phyloP scores from a whole-genome alignment of 2,329 filamentous ascomycete species.

The Aspergillus japonicus region DNA sequence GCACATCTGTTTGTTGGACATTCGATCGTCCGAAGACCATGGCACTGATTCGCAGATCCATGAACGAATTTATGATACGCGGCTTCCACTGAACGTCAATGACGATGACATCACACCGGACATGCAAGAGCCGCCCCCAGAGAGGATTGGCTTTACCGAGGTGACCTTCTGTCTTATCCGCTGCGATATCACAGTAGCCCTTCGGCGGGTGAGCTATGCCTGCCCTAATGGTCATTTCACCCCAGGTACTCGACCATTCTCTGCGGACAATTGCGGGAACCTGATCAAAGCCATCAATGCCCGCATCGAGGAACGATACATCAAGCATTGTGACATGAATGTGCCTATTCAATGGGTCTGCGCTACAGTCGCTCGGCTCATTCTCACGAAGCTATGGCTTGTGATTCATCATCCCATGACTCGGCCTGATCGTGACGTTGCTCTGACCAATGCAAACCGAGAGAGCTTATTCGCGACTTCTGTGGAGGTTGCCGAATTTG shows the following conservation, averaged over 20 bases:
- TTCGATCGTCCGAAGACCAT: slow-evolving; percentile 51
- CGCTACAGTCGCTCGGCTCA: slow-evolving; percentile 66
- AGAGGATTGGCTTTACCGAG: slow-evolving; percentile 54
- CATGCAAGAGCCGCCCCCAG: slow-evolving; percentile 49
- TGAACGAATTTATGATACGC: slow-evolving; percentile 48
- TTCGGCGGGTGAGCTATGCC: slow-evolving; percentile 41
- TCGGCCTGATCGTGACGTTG: slow-evolving; percentile 54
- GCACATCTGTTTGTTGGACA: slow-evolving; percentile 50
- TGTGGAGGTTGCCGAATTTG: slow-evolving; percentile 72
- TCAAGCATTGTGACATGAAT: slow-evolving; percentile 52
- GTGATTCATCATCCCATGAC: slow-evolving; percentile 73
- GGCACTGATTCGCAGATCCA: slow-evolving; percentile 48
- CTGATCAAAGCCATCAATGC: slow-evolving; percentile 55
- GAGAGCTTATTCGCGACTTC: slow-evolving; percentile 70
- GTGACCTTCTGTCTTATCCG: slow-evolving; percentile 53
- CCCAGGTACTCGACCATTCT: slow-evolving; percentile 14
- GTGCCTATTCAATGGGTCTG: slow-evolving; percentile 65
- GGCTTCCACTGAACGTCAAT: slow-evolving; percentile 53
- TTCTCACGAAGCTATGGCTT: slow-evolving; percentile 76
- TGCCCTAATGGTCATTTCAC: slow-evolving; percentile 31
- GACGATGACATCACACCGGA: slow-evolving; percentile 52
- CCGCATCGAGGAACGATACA: slow-evolving; percentile 56
- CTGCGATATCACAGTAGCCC: slow-evolving; percentile 51
- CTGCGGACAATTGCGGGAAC: slow-evolving; percentile 40
- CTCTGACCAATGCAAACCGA: slow-evolving; percentile 61